phyloP scores from a whole-genome alignment of 2,329 filamentous ascomycete species.

The Colletotrichum sp. region DNA sequence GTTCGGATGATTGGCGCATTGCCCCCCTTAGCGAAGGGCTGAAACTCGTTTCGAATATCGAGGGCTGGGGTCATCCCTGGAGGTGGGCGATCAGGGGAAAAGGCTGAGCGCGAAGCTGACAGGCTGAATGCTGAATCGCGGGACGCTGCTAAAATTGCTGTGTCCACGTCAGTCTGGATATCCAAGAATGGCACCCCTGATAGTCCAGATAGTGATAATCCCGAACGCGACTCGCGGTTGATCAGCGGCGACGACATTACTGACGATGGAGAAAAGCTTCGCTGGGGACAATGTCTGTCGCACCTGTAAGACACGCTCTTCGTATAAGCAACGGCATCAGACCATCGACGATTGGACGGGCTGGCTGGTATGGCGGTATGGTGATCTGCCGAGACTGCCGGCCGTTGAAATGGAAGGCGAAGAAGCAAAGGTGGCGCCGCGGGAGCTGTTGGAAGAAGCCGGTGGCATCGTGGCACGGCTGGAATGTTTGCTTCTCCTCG shows the following conservation, averaged over 20 bases:
- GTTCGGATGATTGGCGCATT: slow-evolving; percentile 18
- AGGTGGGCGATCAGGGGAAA: neutral
- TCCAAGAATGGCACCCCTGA: neutral
- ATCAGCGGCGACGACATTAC: neutral
- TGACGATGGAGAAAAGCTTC: neutral
- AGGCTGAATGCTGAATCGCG: neutral
- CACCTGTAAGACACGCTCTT: slow-evolving; percentile 5
- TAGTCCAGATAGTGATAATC: slow-evolving; percentile 2
- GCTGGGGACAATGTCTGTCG: neutral
- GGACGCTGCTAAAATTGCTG: neutral
- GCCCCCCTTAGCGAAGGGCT: neutral
- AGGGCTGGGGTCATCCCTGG: neutral
- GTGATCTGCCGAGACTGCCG: neutral
- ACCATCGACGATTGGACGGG: neutral
- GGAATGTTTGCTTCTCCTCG: slow-evolving; percentile 15
- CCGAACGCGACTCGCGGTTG: slow-evolving; percentile 5
- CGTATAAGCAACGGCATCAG: neutral
- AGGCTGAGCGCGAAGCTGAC: neutral
- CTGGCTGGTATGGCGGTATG: neutral
- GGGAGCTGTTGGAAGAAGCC: neutral
- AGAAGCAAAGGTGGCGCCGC: neutral
- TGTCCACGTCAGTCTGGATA: slow-evolving; percentile 3
- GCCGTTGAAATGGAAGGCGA: neutral
- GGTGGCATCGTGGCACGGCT: slow-evolving; percentile 3
- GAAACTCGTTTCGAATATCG: slow-evolving; percentile 8